Evolutionary conservation across 768 basidiomycete species (phyloP).

Genomic region (Auricularia auricula-judae): DNA sequence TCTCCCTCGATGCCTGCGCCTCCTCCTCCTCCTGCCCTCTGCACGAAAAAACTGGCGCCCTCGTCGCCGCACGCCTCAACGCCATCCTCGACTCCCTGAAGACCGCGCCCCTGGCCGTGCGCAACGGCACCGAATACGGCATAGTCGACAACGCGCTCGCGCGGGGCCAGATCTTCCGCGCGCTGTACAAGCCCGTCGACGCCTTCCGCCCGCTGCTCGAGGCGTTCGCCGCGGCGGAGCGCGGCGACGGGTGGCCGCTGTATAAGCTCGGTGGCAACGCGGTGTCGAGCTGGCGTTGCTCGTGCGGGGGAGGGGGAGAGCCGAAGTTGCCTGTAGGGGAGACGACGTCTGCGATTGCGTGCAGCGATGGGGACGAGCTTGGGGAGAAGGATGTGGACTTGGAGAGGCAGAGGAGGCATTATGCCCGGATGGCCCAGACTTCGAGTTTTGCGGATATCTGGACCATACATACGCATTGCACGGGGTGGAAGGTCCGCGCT

Average conservation of each 20-base stretch:
- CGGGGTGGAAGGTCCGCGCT: not conserved
- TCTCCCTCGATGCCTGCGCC: conserved; percentile 14
- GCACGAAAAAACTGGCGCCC: conserved; percentile 10
- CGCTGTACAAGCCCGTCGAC: conserved; percentile 17
- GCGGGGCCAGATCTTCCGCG: conserved; percentile 11
- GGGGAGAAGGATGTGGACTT: not conserved
- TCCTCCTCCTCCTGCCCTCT: conserved; percentile 12
- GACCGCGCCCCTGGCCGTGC: conserved; percentile 13
- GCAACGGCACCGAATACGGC: conserved; percentile 11
- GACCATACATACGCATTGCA: conserved; percentile 1
- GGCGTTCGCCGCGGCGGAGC: conserved; percentile 15
- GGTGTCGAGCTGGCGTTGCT: not conserved
- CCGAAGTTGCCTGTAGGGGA: not conserved
- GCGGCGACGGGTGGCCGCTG: conserved; percentile 15
- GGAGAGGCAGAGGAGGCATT: conserved; percentile 6
- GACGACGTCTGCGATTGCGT: conserved; percentile 8
- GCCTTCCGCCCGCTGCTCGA: conserved; percentile 1
- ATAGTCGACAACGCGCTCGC: conserved; percentile 15
- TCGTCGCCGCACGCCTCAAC: conserved; percentile 3
- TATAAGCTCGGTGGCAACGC: not conserved
- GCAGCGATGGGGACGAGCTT: conserved; percentile 10
- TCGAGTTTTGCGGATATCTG: conserved; percentile 13
- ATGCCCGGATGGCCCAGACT: conserved; percentile 1
- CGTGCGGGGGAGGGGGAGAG: not conserved
- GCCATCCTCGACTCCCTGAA: conserved; percentile 10